Base-by-base conservation (phyloP, 306 rosid species). In the Echinosophora koreensis region DNA sequence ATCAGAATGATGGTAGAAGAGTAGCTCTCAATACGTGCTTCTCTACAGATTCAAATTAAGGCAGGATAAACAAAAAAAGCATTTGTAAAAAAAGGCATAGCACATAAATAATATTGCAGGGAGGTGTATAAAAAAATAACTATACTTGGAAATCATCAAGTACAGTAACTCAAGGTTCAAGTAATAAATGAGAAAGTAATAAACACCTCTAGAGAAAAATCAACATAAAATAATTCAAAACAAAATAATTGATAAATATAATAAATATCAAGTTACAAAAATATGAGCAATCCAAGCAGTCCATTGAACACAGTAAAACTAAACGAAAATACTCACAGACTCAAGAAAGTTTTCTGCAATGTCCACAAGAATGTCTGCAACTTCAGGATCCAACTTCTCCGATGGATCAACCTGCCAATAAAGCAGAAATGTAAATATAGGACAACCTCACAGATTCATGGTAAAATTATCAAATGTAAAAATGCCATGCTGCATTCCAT, bases 341-440 rank as follows among this genome's bases (percentile, higher is more conserved):
- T 95, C 99, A n/a, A 95, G 89, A 88, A 95, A 95, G 44, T 91
- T 90, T 63, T 95, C 97, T 28, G 97, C 97, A 63, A 95, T 86
- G 73, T 92, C 97, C 73, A 91, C 87, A 83, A 95, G 96, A 80
- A 92, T 64, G 66, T 91, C 99, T 60, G 90, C 97, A 79, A 95
- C 97, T 77, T 92, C 97, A 60, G 96, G 92, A 77, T 92, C 97
- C 86, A 95, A 79, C 82, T 73, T 90, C 86, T 92, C 97, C 22
- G 79, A 77, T 32, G 99, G 94, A 89, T 92, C 97, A 52, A 92
- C 88, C 97, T 95, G 84, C 60, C 82, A 73, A 76, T 71, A 65
- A 82, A 84, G 82, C 30, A 78, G 42, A 80, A 62, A 59, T 51
- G 65, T 66, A 50, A 83, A 69, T 64, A 76, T 37, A 30, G 17